Evolutionary conservation across 2,329 filamentous ascomycete genomes (phyloP), one percentile per base, ranked within the genome.

Genomic region (Thyridium curvatum): DNA sequence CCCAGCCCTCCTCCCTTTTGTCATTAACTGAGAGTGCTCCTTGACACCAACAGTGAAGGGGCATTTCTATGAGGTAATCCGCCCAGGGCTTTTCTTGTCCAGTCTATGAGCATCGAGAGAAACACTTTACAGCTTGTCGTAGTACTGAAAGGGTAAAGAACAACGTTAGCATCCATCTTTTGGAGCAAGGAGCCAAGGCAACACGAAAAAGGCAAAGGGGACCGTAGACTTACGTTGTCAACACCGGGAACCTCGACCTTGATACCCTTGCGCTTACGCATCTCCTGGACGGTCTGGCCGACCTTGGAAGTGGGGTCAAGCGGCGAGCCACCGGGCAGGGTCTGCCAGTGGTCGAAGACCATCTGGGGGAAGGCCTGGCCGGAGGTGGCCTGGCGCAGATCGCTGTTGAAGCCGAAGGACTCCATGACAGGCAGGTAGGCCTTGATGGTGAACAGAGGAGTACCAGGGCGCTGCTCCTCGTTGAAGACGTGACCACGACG

Each of bases 201-300:
- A n/a, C n/a, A n/a, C n/a, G n/a, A n/a, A n/a, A n/a, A n/a, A n/a
- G 21, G 21, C 21, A 26, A 30, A 6, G 30, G 32, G 28, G 13
- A 21, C 26, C 18, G 29, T 42, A 42, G 50, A 86, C 87, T 88
- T 81, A 93, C 88, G 80, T 96, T 94, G 65, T 88, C 87, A 74
- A 89, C 83, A 66, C 84, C 86, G 58, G 93, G 91, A 65, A 96
- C 86, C 60, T 88, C 80, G 62, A 84, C 73, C 88, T 98, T 98
- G 79, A 98, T 77, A 88, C 91, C 93, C 88, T 98, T 98, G 74
- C 91, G 87, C 84, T 96, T 96, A 66, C 93, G 89, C 84, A 94
- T 94, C 44, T 84, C 79, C 64, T 76, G 72, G 35, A 97, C 88
- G 58, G 96, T 76, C 64, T 79, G 68, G 65, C 90, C 93, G 58